A percentile compares a stretch with the other conserved stretches of the same genome.
Evolutionary conservation across 1,284 basidiomycete genomes (phyloP).

Genomic region (Tylopilus sp.): DNA sequence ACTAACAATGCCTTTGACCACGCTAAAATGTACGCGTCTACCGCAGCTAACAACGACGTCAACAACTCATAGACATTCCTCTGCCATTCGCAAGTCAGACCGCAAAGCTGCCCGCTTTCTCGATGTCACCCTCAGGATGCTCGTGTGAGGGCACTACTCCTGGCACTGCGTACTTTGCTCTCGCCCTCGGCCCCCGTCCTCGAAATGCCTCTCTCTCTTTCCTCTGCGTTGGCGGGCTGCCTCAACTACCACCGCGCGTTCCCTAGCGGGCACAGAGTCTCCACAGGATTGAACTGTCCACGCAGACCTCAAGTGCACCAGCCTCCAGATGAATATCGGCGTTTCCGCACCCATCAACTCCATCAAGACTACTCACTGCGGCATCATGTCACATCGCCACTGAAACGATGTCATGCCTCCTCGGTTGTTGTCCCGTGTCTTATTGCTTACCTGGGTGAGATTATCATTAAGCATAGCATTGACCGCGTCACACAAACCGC

Average conservation of each 20-base stretch:
- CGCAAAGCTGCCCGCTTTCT: too few relatives aligned
- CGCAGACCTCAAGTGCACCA: constrained; percentile 56
- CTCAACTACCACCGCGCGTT: constrained; percentile 24
- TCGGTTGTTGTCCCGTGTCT: too few relatives aligned
- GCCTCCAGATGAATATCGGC: constrained; percentile 77
- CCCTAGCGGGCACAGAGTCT: constrained; percentile 6
- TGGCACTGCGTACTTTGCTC: constrained; percentile 26
- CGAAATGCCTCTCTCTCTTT: background rate
- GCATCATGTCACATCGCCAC: too few relatives aligned
- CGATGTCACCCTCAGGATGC: constrained; percentile 1
- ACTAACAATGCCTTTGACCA: too few relatives aligned
- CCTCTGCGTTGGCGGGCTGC: constrained; percentile 21
- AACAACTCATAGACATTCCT: too few relatives aligned
- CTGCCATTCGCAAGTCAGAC: too few relatives aligned
- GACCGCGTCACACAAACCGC: too few relatives aligned
- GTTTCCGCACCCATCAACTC: constrained; percentile 95
- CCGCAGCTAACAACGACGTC: too few relatives aligned
- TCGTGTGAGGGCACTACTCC: constrained; percentile 23
- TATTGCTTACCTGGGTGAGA: too few relatives aligned
- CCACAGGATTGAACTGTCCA: constrained; percentile 42
- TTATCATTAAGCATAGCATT: too few relatives aligned
- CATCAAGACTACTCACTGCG: constrained; percentile 97
- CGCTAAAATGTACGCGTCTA: too few relatives aligned
- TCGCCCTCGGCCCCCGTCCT: constrained; percentile 7
- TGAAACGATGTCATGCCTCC: too few relatives aligned